These are phyloP conservation scores for Raffaelea arxii DNA, from an alignment of 2,329 filamentous ascomycete species.

Conservation along the genomic window DNA sequence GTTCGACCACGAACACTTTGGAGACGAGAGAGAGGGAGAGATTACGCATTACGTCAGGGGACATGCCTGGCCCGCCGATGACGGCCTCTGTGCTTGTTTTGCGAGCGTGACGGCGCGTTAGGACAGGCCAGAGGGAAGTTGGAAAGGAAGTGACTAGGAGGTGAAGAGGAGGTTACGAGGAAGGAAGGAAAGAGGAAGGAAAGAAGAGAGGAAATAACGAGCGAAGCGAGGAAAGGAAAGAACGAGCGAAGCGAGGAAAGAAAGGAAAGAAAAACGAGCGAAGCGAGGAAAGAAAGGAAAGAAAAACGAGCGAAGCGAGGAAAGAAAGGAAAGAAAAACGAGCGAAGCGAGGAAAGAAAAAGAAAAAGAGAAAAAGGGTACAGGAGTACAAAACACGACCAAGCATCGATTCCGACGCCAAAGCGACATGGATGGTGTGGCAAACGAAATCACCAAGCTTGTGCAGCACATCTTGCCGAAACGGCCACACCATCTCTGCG, in stretches of 20 bases:
- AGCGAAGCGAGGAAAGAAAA: background rate
- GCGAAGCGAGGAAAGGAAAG: background rate
- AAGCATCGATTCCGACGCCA: background rate
- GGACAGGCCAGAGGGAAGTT: background rate
- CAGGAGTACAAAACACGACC: slow-evolving; percentile 2
- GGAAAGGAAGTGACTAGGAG: background rate
- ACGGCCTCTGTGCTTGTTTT: background rate
- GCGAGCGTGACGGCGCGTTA: background rate
- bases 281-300: slow-evolving; percentile 1
- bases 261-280: background rate
- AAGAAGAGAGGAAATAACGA: background rate
- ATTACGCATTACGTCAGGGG: background rate
- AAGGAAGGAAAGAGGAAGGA: background rate
- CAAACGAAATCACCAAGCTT: slow-evolving; percentile 14
- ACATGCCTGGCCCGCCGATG: slow-evolving; percentile 1
- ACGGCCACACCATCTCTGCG: slow-evolving; percentile 37
- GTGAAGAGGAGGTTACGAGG: slow-evolving; percentile 1
- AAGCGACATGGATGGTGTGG: slow-evolving; percentile 16
- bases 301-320: background rate
- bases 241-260: background rate
- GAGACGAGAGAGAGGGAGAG: no score
- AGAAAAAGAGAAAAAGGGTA: slow-evolving; percentile 4
- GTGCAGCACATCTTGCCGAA: slow-evolving; percentile 15
- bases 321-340: background rate
- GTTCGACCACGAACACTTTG: no score